Conservation (phyloP, 192 early-diverging fungal genomes). For the Pilaira anomala region DNA sequence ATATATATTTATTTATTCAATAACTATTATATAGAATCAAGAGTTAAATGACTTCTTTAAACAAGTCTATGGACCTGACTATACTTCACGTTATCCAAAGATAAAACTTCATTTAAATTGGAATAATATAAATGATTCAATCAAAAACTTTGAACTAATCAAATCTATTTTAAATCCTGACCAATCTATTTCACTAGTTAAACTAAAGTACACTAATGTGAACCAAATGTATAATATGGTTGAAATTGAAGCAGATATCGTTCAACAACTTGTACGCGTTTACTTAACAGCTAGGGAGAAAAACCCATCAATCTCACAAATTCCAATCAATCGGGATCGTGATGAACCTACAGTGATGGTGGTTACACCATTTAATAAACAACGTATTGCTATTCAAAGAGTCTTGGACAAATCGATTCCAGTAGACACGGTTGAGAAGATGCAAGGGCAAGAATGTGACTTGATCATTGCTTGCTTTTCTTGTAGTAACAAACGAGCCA, state of each 20-base stretch:
- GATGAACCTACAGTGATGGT: conserved; percentile 6
- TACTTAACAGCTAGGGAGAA: background rate
- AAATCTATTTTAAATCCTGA: too few relatives aligned
- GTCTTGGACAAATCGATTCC: too few relatives aligned
- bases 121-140: too few relatives aligned
- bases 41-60: conserved; percentile 49
- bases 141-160: too few relatives aligned
- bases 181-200: background rate
- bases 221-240: too few relatives aligned
- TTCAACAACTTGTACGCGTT: background rate
- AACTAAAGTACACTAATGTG: background rate
- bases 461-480: conserved; percentile 60
- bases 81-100: conserved; percentile 23
- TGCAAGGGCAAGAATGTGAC: conserved; percentile 57
- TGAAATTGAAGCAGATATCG: too few relatives aligned
- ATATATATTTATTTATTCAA: too few relatives aligned
- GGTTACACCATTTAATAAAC: conserved; percentile 49
- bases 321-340: background rate
- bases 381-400: conserved; percentile 36
- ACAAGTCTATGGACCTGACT: conserved; percentile 44
- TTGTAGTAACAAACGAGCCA: conserved; percentile 32
- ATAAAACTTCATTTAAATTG: background rate
- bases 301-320: conserved; percentile 28
- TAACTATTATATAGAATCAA: too few relatives aligned
- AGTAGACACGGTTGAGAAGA: conserved; percentile 48